Evolutionary conservation across 73 alveolate species (phyloP), one percentile per base, ranked within the genome.

Genomic region (Tetrahymena malaccensis): DNA sequence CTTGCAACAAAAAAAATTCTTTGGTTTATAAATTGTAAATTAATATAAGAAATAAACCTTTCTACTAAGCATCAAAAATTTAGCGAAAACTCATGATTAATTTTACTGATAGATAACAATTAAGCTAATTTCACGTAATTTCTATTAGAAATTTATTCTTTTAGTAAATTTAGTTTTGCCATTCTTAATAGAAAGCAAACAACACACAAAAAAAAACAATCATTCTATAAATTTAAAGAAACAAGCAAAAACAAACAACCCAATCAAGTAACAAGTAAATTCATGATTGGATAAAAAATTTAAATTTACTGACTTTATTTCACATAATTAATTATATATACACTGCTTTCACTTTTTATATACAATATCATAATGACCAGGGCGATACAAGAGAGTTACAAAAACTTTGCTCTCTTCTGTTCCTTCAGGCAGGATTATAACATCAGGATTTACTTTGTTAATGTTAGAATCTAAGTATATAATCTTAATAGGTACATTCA

Each of bases 341-440:
- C 13, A 50, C 27, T 11, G 22, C 43, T n/a, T 43, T 93, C 50
- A 43, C 44, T 84, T 43, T 35, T 19, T 35, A 84, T 96, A 96
- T 10, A 96, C 95, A 34, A 96, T 94, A 96, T 96, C 98, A 94
- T 96, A 96, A 94, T 96, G 98, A 12, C 98, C 97, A 35, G 97
- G 98, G 37, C 97, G 96, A 93, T 96, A 96, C 38, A 96, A 70
- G 57, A 96, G 70, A 96, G 94, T 93, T 35, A 96, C 94, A 55
- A 84, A 93, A 34, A 96, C 57, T 22, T 96, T 83, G 50, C 96
- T 96, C 5, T 94, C 58, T 57, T 94, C 58, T 44, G 96, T 93
- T 56, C 96, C 98, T 56, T 95, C 95, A 27, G 98, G 98, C 27
- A 96, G 94, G 34, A 55, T 55, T 34, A 96, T 50, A 21, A 94